Percentiles rank a stretch among this genome's conserved stretches.
These are phyloP conservation scores for Lepidium campestre DNA, from an alignment of 441 rosid species.

Conservation along the genomic window DNA sequence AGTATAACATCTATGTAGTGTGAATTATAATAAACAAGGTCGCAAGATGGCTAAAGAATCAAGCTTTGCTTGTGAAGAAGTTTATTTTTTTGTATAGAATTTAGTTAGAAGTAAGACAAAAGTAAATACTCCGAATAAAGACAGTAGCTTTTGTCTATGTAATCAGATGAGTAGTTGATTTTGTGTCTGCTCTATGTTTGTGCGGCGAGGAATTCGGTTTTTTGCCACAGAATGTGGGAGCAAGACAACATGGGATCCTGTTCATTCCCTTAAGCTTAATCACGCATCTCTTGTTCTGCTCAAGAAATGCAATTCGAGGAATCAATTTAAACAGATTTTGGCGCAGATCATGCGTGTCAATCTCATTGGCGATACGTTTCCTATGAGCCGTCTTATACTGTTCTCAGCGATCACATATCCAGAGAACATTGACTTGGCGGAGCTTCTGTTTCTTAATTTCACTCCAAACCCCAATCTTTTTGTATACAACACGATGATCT, in stretches of 20 bases:
- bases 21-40: too few species aligned
- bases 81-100: too few species aligned
- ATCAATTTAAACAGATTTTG: slow-evolving; percentile 46
- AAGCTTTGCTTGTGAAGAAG: too few species aligned
- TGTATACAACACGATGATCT: slow-evolving; percentile 48
- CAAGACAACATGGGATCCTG: slow-evolving; percentile 44
- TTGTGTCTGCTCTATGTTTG: not conserved
- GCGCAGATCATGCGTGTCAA: slow-evolving; percentile 45
- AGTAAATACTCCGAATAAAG: too few species aligned
- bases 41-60: too few species aligned
- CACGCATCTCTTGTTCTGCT: slow-evolving; percentile 45
- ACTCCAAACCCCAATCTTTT: slow-evolving; percentile 45
- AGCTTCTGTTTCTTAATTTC: slow-evolving; percentile 35
- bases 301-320: slow-evolving; percentile 37
- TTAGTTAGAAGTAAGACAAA: too few species aligned
- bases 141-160: too few species aligned
- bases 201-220: slow-evolving; percentile 30
- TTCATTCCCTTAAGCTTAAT: slow-evolving; percentile 36
- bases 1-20: too few species aligned
- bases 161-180: too few species aligned
- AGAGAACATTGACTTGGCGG: slow-evolving; percentile 38
- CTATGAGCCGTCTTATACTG: slow-evolving; percentile 55
- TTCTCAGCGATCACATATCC: slow-evolving; percentile 49
- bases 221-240: slow-evolving; percentile 16
- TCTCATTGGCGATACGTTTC: slow-evolving; percentile 44